phyloP scores from a whole-genome alignment of 1,139 yeast genomes.

The Torulaspora globosa region DNA sequence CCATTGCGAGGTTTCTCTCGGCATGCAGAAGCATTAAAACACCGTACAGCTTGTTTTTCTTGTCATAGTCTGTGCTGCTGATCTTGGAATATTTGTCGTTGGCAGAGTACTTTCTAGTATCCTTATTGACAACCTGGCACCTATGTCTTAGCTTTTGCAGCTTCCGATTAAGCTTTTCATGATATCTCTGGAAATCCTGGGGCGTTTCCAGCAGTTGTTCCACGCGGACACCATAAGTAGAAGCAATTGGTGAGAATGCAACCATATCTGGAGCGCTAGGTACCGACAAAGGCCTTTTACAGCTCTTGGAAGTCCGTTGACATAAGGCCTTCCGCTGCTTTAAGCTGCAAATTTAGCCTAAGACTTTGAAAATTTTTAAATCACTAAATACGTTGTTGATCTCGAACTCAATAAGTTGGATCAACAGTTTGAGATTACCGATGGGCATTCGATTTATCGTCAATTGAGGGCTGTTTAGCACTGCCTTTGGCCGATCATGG shows the following conservation, averaged over 20 bases:
- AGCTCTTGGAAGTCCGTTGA: neutral
- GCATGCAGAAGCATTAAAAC: slow-evolving; percentile 30
- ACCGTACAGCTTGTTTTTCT: slow-evolving; percentile 31
- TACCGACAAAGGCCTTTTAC: neutral
- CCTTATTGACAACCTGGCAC: slow-evolving; percentile 31
- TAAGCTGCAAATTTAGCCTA: neutral
- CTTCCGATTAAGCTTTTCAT: slow-evolving; percentile 33
- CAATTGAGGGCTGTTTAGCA: neutral
- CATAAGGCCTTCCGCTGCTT: neutral
- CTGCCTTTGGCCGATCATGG: neutral
- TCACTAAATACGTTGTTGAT: neutral
- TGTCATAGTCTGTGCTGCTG: slow-evolving; percentile 27
- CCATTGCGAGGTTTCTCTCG: slow-evolving; percentile 34
- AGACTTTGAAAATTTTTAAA: slow-evolving; percentile 6
- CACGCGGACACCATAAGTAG: slow-evolving; percentile 34
- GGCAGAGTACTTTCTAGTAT: slow-evolving; percentile 30
- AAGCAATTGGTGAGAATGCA: slow-evolving; percentile 32
- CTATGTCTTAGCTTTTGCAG: slow-evolving; percentile 33
- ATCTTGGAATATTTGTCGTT: slow-evolving; percentile 29
- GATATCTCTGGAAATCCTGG: slow-evolving; percentile 32
- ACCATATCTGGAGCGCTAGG: slow-evolving; percentile 16
- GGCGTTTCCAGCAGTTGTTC: slow-evolving; percentile 34
- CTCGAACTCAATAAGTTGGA: neutral
- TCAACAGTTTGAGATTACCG: neutral
- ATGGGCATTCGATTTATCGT: neutral